Evolutionary conservation across 768 basidiomycete species (phyloP), one percentile per base, ranked within the genome.

Genomic region (Gloeopeniophorella convolvens): DNA sequence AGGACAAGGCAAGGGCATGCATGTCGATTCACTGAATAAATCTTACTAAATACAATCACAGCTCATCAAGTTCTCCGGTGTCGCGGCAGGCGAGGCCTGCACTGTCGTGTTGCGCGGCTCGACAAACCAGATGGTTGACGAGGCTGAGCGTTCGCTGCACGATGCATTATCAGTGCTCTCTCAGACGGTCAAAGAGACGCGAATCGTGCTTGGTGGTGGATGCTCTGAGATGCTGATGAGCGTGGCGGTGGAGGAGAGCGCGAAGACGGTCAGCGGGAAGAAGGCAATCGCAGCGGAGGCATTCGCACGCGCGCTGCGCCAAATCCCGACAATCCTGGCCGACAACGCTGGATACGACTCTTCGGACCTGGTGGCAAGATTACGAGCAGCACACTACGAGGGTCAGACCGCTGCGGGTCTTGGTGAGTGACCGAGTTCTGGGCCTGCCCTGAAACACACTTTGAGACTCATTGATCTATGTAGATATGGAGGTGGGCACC

Each of bases 61-160:
- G 94, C 77, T 99, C 55, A 96, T 98, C 73, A 99, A 98, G 71
- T 99, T 99, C 76, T 98, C 96, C 8, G 96, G 96, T 35, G 95
- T 99, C 34, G 93, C 94, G 11, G 93, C 95, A 16, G 95, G 95
- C 11, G 84, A 95, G 68, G 96, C 96, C 18, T 98, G 96, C 66
- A 99, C 96, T 0, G 93, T 98, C 45, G 95, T 99, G 24, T 78
- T 99, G 7, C 89, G 96, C 30, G 96, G 96, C 12, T 96, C 94
- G 32, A 98, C 96, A 18, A 86, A 85, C 55, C 96, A 99, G 65
- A 99, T 99, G 95, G 86, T 99, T 21, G 96, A 98, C 60, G 96
- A 99, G 66, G 96, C 96, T 1, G 96, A 98, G 62, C 85, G 96
- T 10, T 98, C 95, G 1, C 72, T 99, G 37, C 96, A 98, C 63